A percentile compares a stretch with the other conserved stretches of the same genome.
phyloP scores from a whole-genome alignment of 2,329 filamentous ascomycete genomes.

The Diaporthe citriasiana region DNA sequence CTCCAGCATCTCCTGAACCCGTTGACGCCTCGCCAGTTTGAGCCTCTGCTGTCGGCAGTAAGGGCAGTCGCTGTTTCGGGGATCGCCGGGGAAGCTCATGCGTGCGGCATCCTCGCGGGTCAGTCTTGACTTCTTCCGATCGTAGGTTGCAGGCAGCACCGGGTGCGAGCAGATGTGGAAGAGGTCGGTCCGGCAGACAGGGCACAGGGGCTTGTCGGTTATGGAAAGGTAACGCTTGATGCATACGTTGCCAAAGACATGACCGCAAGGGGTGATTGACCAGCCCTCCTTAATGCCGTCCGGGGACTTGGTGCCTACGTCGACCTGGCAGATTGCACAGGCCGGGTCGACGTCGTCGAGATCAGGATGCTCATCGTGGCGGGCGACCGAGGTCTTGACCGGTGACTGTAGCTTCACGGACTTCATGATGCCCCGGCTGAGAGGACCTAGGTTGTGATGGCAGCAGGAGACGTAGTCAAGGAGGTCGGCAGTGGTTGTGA shows the following conservation, averaged over 20 bases:
- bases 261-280: slow-evolving; percentile 42
- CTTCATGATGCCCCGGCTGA: slow-evolving; percentile 39
- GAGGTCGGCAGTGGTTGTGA: slow-evolving; percentile 31
- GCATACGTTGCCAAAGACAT: slow-evolving; percentile 43
- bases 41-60: slow-evolving; percentile 73
- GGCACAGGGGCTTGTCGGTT: slow-evolving; percentile 43
- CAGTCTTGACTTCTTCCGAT: slow-evolving; percentile 37
- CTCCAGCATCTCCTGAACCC: slow-evolving; percentile 66
- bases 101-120: slow-evolving; percentile 37
- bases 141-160: slow-evolving; percentile 38
- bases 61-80: slow-evolving; percentile 34
- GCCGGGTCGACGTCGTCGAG: slow-evolving; percentile 35
- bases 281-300: slow-evolving; percentile 42
- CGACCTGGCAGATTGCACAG: slow-evolving; percentile 43
- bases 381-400: slow-evolving; percentile 40
- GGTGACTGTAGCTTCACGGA: slow-evolving; percentile 37
- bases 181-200: slow-evolving; percentile 42
- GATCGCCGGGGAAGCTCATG: slow-evolving; percentile 36
- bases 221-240: slow-evolving; percentile 44
- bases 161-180: slow-evolving; percentile 43
- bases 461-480: slow-evolving; percentile 28
- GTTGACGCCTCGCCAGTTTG: slow-evolving; percentile 76
- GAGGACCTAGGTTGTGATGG: not conserved
- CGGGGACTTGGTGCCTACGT: slow-evolving; percentile 41
- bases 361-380: slow-evolving; percentile 38